Evolutionary conservation across 495 filamentous ascomycete genomes (phyloP), one percentile per base, ranked within the genome.

Genomic region (Evernia prunastri): DNA sequence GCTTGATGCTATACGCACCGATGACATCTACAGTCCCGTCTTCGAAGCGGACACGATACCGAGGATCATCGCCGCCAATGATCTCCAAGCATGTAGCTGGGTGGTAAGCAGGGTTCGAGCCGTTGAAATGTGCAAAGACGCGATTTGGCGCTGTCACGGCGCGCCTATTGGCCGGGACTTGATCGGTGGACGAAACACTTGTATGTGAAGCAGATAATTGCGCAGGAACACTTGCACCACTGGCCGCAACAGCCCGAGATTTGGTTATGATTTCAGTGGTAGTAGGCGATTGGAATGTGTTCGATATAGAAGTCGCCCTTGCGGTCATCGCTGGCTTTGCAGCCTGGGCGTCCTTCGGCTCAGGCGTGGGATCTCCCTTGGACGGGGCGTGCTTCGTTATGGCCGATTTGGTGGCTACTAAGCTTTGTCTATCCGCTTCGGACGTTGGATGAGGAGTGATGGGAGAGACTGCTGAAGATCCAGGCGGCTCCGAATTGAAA

Each of bases 61-160:
- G 77, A 43, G 69, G 66, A 42, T 77, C 72, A 7, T 77, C 71
- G 11, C 75, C 76, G 56, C 74, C 68, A 11, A 78, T 72, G 9
- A 73, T 72, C 2, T 78, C 79, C 45, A 79, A 72, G 62, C 79
- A 84, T 23, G 76, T 81, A 25, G 76, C 81, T 37, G 81, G 80
- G 59, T 79, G 80, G 61, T 79, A 84, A 31, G 77, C 78, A 40
- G 76, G 72, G 66, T 76, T 78, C 20, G 71, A 72, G 39, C 80
- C 81, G 65, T 73, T 80, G 77, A 81, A 84, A 42, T 76, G 71
- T 18, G 81, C 79, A 63, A 84, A 70, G 0, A 82, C 79, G 63
- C 82, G 79, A 29, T 77, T 78, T n/a, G 74, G 75, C 2, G 78
- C 77, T 45, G 79, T 66, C 33, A 59, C 20, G 27, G 39, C 12